phyloP scores from a whole-genome alignment of 495 filamentous ascomycete species.

The Trichoderma asperelloides region DNA sequence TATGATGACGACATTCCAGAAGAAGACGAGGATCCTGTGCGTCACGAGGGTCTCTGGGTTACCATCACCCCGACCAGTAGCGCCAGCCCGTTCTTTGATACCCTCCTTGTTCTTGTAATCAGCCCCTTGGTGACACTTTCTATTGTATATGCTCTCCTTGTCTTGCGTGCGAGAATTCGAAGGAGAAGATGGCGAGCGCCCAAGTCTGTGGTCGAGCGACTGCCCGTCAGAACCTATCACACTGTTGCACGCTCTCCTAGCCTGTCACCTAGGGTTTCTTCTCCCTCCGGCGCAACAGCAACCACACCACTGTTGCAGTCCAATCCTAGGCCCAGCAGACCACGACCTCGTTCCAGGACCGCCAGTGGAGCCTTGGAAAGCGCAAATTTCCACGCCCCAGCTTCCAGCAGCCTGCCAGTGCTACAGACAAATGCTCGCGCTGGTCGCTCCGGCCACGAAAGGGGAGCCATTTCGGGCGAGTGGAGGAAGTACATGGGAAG shows the following conservation, averaged over 20 bases:
- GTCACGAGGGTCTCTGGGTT: constrained; percentile 86
- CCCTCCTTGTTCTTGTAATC: constrained; percentile 82
- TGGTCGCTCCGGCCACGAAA: constrained; percentile 34
- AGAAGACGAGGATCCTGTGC: constrained; percentile 24
- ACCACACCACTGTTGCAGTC: constrained; percentile 71
- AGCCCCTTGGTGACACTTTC: constrained; percentile 88
- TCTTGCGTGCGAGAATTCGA: constrained; percentile 82
- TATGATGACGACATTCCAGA: constrained; percentile 7
- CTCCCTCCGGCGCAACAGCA: constrained; percentile 52
- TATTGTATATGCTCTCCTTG: constrained; percentile 82
- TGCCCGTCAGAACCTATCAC: constrained; percentile 94
- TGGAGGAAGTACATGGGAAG: constrained; percentile 77
- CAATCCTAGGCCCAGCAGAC: constrained; percentile 30
- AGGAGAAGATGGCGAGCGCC: constrained; percentile 90
- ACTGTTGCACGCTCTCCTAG: constrained; percentile 59
- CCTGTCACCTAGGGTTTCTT: constrained; percentile 45
- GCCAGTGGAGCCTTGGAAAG: constrained; percentile 48
- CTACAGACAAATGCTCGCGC: constrained; percentile 17
- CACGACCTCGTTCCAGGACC: constrained; percentile 56
- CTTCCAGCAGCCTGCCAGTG: constrained; percentile 28
- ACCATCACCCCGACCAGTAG: constrained; percentile 86
- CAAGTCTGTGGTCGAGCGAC: constrained; percentile 86
- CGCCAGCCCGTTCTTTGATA: constrained; percentile 93
- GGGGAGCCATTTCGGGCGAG: constrained; percentile 46
- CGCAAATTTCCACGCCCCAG: constrained; percentile 22